phyloP scores from a whole-genome alignment of 176 grass and related monocot genomes.

The Guadua angustifolia region DNA sequence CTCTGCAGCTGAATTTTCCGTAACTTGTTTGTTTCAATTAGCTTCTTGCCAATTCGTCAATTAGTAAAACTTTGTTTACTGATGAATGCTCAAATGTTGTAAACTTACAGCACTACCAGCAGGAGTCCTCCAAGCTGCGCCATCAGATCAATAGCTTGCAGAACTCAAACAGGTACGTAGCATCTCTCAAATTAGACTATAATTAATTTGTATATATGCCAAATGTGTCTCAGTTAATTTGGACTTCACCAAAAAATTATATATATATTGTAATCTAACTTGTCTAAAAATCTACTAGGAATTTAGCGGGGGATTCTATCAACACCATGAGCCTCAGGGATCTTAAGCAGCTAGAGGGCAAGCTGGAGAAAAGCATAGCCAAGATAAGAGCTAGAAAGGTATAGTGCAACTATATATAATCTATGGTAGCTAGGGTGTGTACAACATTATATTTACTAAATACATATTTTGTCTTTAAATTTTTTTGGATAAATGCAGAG shows the following conservation, averaged over 20 bases:
- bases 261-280: constrained; percentile 10
- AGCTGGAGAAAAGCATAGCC: constrained; percentile 68
- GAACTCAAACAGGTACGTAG: constrained; percentile 71
- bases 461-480: neutral
- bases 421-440: neutral
- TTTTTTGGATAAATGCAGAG: neutral
- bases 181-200: constrained; percentile 15
- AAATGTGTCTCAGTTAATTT: neutral
- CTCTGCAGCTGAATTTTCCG: neutral
- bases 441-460: neutral
- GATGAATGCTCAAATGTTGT: constrained; percentile 6
- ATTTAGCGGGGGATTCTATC: constrained; percentile 61
- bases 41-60: neutral
- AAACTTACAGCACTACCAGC: constrained; percentile 74
- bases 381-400: constrained; percentile 97
- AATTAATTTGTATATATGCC: neutral
- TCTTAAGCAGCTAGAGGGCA: constrained; percentile 69
- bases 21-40: neutral
- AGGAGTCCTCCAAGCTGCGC: constrained; percentile 83
- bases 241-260: neutral
- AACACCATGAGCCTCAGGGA: constrained; percentile 62
- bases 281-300: constrained; percentile 51
- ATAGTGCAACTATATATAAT: constrained; percentile 16
- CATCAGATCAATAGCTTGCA: constrained; percentile 66
- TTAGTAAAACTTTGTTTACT: neutral